A percentile compares a stretch with the other conserved stretches of the same genome.
Conservation (phyloP, 371 early-diverging fungal genomes). For the Polyrhizophydium stewartii region DNA sequence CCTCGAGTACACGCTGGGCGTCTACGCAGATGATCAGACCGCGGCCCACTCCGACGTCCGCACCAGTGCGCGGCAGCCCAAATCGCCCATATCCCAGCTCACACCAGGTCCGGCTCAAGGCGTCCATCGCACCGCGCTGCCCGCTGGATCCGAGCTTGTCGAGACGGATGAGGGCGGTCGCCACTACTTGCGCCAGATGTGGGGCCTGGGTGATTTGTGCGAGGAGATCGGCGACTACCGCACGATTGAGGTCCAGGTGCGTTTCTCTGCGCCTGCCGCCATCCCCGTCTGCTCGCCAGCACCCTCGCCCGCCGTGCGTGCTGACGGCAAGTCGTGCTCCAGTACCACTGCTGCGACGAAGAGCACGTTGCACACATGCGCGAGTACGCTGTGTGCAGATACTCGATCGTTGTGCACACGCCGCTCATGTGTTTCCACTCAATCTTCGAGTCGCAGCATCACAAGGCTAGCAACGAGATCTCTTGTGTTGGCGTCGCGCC, state of each 20-base stretch:
- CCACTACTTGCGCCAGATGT: conserved; percentile 1
- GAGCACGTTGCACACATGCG: background rate
- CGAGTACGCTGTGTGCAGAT: conserved; percentile 4
- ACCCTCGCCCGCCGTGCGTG: no score
- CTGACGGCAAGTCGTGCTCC: background rate
- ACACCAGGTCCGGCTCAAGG: background rate
- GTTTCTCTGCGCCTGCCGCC: background rate
- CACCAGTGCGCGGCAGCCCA: background rate
- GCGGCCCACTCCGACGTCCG: background rate
- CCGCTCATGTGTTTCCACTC: conserved; percentile 2
- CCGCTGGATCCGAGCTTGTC: background rate
- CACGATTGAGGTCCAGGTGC: conserved; percentile 1
- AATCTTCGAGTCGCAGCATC: background rate
- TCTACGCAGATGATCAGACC: background rate
- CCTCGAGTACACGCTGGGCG: background rate
- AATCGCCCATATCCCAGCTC: background rate
- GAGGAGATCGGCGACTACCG: background rate
- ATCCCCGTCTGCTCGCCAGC: background rate
- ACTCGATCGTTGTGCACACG: background rate
- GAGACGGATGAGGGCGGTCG: background rate
- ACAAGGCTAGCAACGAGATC: background rate
- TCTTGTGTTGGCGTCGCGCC: background rate
- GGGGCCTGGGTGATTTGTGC: background rate
- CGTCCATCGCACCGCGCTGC: no score
- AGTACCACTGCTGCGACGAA: conserved; percentile 1